A percentile compares a stretch with the other conserved stretches of the same genome.
These are phyloP conservation scores for Pilatotrama ljubarskyi DNA, from an alignment of 768 basidiomycete species.

Conservation along the genomic window DNA sequence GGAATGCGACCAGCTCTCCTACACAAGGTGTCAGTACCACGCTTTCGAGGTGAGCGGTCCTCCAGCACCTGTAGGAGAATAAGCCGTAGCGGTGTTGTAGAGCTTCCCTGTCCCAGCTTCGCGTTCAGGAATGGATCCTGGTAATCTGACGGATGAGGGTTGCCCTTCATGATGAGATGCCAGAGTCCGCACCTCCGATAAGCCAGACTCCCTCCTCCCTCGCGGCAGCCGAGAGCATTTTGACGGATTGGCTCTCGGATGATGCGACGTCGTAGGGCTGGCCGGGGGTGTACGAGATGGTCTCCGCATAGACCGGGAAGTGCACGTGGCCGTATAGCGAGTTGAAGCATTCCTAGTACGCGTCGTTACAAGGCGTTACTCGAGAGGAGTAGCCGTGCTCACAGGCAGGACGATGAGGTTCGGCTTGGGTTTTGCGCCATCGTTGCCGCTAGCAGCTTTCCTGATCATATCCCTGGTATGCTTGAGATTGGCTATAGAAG, in stretches of 20 bases:
- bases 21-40: conserved; percentile 6
- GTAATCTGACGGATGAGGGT: background rate
- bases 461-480: conserved; percentile 81
- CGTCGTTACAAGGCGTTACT: background rate
- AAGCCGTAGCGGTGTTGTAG: conserved; percentile 93
- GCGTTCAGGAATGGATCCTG: conserved; percentile 92
- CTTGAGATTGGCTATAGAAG: conserved; percentile 57
- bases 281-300: conserved; percentile 62
- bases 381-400: conserved; percentile 25
- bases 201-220: conserved; percentile 82
- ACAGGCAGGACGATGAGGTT: conserved; percentile 86
- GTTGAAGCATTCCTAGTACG: conserved; percentile 79
- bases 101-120: conserved; percentile 62
- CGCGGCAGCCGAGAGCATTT: conserved; percentile 78
- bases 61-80: conserved; percentile 67
- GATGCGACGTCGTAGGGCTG: conserved; percentile 55
- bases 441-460: conserved; percentile 54
- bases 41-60: conserved; percentile 4
- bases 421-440: conserved; percentile 51
- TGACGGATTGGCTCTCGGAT: conserved; percentile 73
- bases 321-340: conserved; percentile 79
- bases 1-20: conserved; percentile 85
- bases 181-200: conserved; percentile 70
- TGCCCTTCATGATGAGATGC: background rate
- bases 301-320: conserved; percentile 85